phyloP scores from a whole-genome alignment of 2,329 filamentous ascomycete species.

The Diaporthe humulicola region DNA sequence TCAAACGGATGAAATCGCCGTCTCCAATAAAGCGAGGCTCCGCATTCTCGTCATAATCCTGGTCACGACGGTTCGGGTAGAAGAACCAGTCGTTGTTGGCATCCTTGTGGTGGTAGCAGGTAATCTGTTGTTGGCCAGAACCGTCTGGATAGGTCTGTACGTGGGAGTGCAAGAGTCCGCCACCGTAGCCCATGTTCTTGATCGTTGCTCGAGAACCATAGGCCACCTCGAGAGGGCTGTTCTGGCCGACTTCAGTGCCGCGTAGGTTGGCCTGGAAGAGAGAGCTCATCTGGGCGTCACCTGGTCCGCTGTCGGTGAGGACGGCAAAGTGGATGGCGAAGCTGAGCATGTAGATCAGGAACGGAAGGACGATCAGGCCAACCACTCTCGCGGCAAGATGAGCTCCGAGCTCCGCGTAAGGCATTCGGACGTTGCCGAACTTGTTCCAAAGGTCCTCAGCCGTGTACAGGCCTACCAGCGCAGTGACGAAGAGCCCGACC shows the following conservation, averaged over 20 bases:
- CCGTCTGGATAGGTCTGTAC: conserved; percentile 96
- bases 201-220: conserved; percentile 90
- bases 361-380: conserved; percentile 88
- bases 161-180: conserved; percentile 95
- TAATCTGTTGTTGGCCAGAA: conserved; percentile 94
- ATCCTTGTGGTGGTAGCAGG: conserved; percentile 99
- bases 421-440: conserved; percentile 94
- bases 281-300: conserved; percentile 99
- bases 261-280: conserved; percentile 97
- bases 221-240: conserved; percentile 93
- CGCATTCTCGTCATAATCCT: conserved; percentile 79
- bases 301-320: conserved; percentile 92
- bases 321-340: conserved; percentile 97
- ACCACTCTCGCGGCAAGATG: conserved; percentile 86
- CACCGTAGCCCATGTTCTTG: conserved; percentile 99
- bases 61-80: conserved; percentile 88
- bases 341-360: conserved; percentile 94
- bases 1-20: conserved; percentile 83
- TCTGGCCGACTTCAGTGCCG: conserved; percentile 93
- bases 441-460: conserved; percentile 98
- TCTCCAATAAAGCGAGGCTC: conserved; percentile 83
- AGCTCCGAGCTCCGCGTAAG: conserved; percentile 72
- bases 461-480: conserved; percentile 95
- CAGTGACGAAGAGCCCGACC: conserved; percentile 95
- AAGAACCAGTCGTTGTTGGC: conserved; percentile 99